Base-by-base conservation (phyloP, 2,329 filamentous ascomycete species). In the Cordyceps cicadae region DNA sequence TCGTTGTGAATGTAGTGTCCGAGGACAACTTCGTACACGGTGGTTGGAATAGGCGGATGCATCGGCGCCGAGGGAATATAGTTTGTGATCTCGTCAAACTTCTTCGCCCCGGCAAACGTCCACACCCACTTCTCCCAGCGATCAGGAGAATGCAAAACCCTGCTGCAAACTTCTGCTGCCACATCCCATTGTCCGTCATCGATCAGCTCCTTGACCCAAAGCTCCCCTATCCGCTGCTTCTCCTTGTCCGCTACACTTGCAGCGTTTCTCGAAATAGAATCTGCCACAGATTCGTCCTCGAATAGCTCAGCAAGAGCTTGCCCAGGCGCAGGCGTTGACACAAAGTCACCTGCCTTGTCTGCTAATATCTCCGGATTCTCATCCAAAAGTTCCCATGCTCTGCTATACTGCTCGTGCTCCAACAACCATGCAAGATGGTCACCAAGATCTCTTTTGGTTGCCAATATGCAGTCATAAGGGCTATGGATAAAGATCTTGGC, bases 121-220 rank as follows among this genome's bases (percentile, higher is more conserved):
- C 89, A 95, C 5, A 95, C 88, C 92, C 93, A 97, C 68, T 95
- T 90, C 75, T 97, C 92, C 94, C 94, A 99, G 66, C 88, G 80
- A 53, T 88, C 81, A 1, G 91, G 85, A 1, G 87, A 90, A 49
- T 86, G 86, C 1, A 99, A 79, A 0, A 97, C 92, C 68, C 87
- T 91, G 15, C 88, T 89, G 62, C 92, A 93, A 4, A 95, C 80
- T 67, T 88, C 81, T 0, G 91, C 93, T 6, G 94, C 94, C 61
- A 82, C 78, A 9, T 71, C 71, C 94, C 94, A 99, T 63, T 93
- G 81, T 9, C 84, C 81, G 0, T 83, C 79, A 41, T 87, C 83
- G 39, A 96, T 83, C 39, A 97, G 81, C 67, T 96, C 90, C 63
- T 92, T 87, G 39, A 99, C 81, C 94, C 94, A 99, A 5, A 95